These are phyloP conservation scores for Curvularia verruculosa DNA, from an alignment of 2,329 filamentous ascomycete genomes.

Conservation along the genomic window DNA sequence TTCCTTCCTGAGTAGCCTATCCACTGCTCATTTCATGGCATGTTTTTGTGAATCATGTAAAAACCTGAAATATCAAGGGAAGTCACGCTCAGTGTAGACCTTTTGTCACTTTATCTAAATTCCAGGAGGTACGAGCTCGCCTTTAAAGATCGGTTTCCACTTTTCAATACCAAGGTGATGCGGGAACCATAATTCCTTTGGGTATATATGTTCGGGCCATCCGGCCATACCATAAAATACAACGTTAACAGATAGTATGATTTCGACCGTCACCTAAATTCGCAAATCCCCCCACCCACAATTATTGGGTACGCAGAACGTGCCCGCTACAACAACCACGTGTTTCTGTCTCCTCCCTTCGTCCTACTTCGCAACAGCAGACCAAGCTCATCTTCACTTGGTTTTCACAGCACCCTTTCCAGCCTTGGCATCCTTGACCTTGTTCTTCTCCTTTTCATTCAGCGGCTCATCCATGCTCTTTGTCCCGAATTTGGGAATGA, in stretches of 20 bases:
- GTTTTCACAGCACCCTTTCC: constrained; percentile 26
- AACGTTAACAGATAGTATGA: neutral
- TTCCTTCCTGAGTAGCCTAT: neutral
- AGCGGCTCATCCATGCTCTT: constrained; percentile 38
- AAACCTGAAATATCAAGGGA: neutral
- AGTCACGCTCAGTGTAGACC: neutral
- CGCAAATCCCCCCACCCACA: neutral
- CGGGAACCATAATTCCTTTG: neutral
- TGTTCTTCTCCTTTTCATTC: constrained; percentile 30
- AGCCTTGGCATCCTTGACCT: constrained; percentile 27
- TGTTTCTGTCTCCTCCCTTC: neutral
- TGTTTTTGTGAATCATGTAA: neutral
- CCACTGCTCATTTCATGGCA: neutral
- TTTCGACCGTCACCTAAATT: neutral
- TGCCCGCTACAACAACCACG: neutral
- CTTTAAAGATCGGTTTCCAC: neutral
- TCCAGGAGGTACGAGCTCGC: neutral
- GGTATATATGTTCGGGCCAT: neutral
- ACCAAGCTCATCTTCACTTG: neutral
- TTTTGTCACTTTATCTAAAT: neutral
- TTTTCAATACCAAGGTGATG: neutral
- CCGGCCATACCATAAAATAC: neutral
- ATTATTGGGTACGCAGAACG: neutral
- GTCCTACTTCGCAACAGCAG: neutral
- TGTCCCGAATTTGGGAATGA: constrained; percentile 67